Conservation (phyloP, 306 rosid genomes). For the Rosa persica region DNA sequence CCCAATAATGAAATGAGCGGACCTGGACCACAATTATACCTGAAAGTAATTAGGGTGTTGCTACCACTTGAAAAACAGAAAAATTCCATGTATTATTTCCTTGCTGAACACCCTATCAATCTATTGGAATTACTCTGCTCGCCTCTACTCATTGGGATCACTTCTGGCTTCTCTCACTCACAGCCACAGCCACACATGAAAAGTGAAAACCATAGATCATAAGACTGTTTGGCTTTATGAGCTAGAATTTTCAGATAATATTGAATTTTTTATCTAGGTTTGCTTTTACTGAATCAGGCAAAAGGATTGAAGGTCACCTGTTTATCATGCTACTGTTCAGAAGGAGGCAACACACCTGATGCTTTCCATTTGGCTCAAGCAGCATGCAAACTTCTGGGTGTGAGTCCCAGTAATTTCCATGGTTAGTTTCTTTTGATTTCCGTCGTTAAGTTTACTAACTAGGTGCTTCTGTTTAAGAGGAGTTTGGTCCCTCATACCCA, state of each 20-base stretch:
- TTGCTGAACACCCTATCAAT: neutral
- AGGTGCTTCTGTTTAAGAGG: neutral
- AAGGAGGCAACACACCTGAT: constrained; percentile 88
- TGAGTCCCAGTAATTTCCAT: constrained; percentile 36
- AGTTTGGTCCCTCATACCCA: neutral
- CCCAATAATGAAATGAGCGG: neutral
- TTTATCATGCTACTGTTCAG: constrained; percentile 87
- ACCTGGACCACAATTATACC: neutral
- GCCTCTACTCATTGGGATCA: neutral
- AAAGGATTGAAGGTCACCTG: constrained; percentile 89
- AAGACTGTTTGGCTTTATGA: neutral
- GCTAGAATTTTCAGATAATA: neutral
- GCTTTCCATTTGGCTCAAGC: constrained; percentile 88
- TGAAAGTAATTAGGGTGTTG: neutral
- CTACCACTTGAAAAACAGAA: neutral
- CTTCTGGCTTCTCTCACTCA: neutral
- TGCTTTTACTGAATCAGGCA: constrained; percentile 49
- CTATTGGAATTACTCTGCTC: neutral
- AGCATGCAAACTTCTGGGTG: constrained; percentile 54
- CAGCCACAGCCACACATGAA: neutral
- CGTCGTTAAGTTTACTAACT: neutral
- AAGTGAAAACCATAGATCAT: neutral
- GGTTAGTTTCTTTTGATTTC: constrained; percentile 38
- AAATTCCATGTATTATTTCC: neutral
- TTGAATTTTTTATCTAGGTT: neutral